Conservation (phyloP, 139 green algal species). For the Coelastrella sp. region DNA sequence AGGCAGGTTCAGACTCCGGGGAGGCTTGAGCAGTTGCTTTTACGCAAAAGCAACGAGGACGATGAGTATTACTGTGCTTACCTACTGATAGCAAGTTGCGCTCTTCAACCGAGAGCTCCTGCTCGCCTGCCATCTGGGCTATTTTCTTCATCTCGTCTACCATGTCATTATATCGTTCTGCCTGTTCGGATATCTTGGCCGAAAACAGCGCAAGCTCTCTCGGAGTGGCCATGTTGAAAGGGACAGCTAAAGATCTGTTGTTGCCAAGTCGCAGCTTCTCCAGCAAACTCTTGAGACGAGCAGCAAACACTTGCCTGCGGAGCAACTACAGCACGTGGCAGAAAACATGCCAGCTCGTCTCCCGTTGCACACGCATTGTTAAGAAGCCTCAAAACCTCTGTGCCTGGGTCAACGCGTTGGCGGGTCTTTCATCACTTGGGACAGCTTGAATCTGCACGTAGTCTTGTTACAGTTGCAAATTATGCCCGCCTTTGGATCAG, state of each 20-base stretch:
- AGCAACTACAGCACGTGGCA: neutral
- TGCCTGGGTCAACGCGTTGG: neutral
- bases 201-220: slow-evolving; percentile 49
- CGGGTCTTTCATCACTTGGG: too few relatives aligned
- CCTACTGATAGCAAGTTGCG: slow-evolving; percentile 98
- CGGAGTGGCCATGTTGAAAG: slow-evolving; percentile 2
- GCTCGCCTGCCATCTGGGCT: slow-evolving; percentile 86
- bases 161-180: slow-evolving; percentile 97
- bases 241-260: neutral
- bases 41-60: too few relatives aligned
- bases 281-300: neutral
- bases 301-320: neutral
- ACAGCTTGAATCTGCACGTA: too few relatives aligned
- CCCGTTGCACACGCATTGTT: neutral
- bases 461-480: too few relatives aligned
- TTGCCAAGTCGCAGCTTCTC: neutral
- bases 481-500: too few relatives aligned
- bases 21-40: too few relatives aligned
- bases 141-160: slow-evolving; percentile 98
- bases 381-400: neutral
- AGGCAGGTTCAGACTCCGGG: neutral
- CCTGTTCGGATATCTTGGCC: slow-evolving; percentile 98
- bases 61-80: too few relatives aligned
- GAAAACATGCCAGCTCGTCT: neutral
- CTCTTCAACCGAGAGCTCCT: slow-evolving; percentile 98